phyloP scores from a whole-genome alignment of 2,329 filamentous ascomycete genomes.

The Curvularia hawaiiensis region DNA sequence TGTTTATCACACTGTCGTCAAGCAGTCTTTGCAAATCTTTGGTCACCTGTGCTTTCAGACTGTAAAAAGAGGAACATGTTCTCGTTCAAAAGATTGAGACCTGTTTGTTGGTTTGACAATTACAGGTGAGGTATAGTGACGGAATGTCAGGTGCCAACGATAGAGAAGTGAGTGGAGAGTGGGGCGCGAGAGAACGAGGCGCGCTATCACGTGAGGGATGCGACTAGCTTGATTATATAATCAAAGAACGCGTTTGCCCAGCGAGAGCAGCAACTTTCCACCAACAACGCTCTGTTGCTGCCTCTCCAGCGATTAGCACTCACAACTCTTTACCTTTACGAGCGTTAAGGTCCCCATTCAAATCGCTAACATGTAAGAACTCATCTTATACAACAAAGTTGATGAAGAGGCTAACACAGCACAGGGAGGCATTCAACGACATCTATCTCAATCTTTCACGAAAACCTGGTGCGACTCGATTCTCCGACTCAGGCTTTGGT shows the following conservation, averaged over 20 bases:
- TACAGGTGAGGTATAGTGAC: neutral
- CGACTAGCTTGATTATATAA: constrained; percentile 9
- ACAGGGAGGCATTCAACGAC: constrained; percentile 91
- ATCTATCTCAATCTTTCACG: constrained; percentile 96
- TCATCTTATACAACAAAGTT: neutral
- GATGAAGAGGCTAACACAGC: constrained; percentile 2
- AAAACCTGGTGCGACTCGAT: constrained; percentile 88
- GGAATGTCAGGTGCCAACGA: too few species aligned
- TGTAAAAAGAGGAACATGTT: neutral
- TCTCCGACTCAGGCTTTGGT: constrained; percentile 91
- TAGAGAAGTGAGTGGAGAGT: neutral
- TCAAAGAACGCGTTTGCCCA: constrained; percentile 18
- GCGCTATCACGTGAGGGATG: constrained; percentile 13
- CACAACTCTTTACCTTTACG: neutral
- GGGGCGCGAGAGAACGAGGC: constrained; percentile 1
- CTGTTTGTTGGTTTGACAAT: neutral
- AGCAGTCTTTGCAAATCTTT: neutral
- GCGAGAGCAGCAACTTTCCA: constrained; percentile 11
- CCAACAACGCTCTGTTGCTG: constrained; percentile 4
- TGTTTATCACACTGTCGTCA: neutral
- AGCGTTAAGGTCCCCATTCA: neutral
- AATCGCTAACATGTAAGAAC: constrained; percentile 11
- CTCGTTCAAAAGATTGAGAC: neutral
- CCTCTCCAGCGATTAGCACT: neutral
- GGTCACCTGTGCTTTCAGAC: neutral